A percentile compares a stretch with the other conserved stretches of the same genome.
phyloP scores from a whole-genome alignment of 768 basidiomycete genomes.

The Suillus discolor region DNA sequence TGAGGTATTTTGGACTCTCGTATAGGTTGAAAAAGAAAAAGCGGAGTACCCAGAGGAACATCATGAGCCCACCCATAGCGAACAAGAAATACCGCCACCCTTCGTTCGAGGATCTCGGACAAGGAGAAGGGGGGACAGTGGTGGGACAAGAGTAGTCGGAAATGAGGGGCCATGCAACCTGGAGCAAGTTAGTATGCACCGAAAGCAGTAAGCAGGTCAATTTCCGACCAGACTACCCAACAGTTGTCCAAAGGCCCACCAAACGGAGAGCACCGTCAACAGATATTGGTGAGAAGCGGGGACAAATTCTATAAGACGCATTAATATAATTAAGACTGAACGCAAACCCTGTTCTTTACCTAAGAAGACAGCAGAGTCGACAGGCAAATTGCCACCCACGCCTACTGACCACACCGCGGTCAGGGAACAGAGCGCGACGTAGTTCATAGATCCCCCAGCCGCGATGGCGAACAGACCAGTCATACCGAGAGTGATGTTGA shows the following conservation, averaged over 20 bases:
- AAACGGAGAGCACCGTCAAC: constrained; percentile 72
- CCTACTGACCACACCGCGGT: constrained; percentile 65
- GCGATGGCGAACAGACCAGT: constrained; percentile 66
- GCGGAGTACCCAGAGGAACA: constrained; percentile 61
- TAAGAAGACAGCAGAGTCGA: constrained; percentile 76
- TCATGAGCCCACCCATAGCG: constrained; percentile 70
- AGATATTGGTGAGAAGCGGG: constrained; percentile 77
- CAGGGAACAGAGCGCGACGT: constrained; percentile 51
- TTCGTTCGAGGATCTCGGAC: constrained; percentile 56
- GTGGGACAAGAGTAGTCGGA: constrained; percentile 62
- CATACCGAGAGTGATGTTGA: constrained; percentile 72
- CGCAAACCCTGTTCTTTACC: constrained; percentile 40
- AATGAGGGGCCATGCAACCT: constrained; percentile 76
- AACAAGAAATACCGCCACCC: constrained; percentile 83
- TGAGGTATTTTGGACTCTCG: constrained; percentile 73
- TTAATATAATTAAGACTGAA: background rate
- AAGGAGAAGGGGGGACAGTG: constrained; percentile 44
- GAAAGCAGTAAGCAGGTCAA: background rate
- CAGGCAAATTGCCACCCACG: constrained; percentile 74
- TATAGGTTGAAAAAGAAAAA: constrained; percentile 68
- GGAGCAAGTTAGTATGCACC: constrained; percentile 6
- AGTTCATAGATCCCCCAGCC: constrained; percentile 61
- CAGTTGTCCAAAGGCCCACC: constrained; percentile 81
- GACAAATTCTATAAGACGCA: constrained; percentile 52
- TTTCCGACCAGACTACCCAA: constrained; percentile 45